These are phyloP conservation scores for Populus nigra DNA, from an alignment of 345 rosid species.

Conservation along the genomic window DNA sequence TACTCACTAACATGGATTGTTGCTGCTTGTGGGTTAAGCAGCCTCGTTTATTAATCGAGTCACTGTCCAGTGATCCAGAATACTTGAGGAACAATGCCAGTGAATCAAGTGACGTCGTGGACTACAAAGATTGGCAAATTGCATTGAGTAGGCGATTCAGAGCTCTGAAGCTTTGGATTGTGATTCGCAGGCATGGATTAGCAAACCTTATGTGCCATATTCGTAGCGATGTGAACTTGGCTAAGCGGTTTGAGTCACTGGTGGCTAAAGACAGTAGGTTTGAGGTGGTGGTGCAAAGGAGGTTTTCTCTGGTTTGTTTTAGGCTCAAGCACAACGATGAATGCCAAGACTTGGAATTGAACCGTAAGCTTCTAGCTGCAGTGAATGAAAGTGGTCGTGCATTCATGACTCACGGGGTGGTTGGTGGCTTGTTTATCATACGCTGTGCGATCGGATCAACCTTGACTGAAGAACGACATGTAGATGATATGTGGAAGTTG, in stretches of 20 bases:
- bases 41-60: not conserved
- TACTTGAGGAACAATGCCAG: slow-evolving; percentile 10
- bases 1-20: slow-evolving; percentile 27
- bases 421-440: slow-evolving; percentile 15
- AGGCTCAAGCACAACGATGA: slow-evolving; percentile 11
- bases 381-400: slow-evolving; percentile 29
- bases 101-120: slow-evolving; percentile 10
- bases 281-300: slow-evolving; percentile 17
- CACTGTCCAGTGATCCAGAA: slow-evolving; percentile 15
- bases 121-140: slow-evolving; percentile 42
- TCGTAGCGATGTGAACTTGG: slow-evolving; percentile 24
- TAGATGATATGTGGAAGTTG: slow-evolving; percentile 30
- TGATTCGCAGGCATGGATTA: slow-evolving; percentile 32
- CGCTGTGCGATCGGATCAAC: slow-evolving; percentile 26
- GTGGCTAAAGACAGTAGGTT: slow-evolving; percentile 23
- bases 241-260: slow-evolving; percentile 13
- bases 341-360: not conserved
- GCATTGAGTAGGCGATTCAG: slow-evolving; percentile 28
- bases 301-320: slow-evolving; percentile 21
- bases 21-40: slow-evolving; percentile 24
- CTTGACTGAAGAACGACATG: slow-evolving; percentile 23
- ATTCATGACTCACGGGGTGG: slow-evolving; percentile 29
- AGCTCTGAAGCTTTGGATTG: slow-evolving; percentile 39
- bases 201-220: slow-evolving; percentile 21
- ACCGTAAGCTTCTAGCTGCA: slow-evolving; percentile 8